Evolutionary conservation across 176 grass and related monocot genomes (phyloP).

Genomic region (Triticum urartu): DNA sequence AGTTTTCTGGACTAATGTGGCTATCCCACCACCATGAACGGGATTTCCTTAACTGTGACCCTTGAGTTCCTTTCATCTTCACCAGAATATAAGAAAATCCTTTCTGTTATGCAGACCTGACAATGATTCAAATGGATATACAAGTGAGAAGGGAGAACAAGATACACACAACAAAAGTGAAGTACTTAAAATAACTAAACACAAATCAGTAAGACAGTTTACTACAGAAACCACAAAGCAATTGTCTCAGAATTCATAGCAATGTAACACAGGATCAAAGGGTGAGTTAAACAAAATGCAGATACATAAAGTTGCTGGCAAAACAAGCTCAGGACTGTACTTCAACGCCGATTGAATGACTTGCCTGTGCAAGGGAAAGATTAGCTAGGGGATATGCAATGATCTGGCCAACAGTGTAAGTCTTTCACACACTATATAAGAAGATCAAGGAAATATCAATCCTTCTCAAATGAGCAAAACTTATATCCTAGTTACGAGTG

Average conservation of each 20-base stretch:
- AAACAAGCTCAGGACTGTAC: conserved; percentile 6
- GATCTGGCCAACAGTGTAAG: neutral
- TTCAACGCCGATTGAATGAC: neutral
- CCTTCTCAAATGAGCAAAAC: neutral
- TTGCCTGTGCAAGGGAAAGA: conserved; percentile 3
- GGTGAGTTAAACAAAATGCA: neutral
- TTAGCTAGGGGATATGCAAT: neutral
- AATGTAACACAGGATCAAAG: conserved; percentile 1
- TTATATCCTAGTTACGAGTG: neutral
- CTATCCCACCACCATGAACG: conserved; percentile 90
- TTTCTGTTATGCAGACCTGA: conserved; percentile 9
- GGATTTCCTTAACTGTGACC: conserved; percentile 43
- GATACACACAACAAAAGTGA: neutral
- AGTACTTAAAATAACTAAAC: neutral
- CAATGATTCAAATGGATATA: conserved; percentile 18
- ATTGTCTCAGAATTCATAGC: neutral
- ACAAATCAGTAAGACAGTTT: neutral
- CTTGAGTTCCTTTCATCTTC: conserved; percentile 55
- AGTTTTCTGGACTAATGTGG: conserved; percentile 76
- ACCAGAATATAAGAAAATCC: conserved; percentile 30
- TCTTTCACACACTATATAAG: neutral
- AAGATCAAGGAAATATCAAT: neutral
- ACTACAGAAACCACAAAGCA: neutral
- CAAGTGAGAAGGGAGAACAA: conserved; percentile 17
- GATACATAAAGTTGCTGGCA: neutral